phyloP scores from a whole-genome alignment of 2,329 filamentous ascomycete species.

The Colletotrichum tamarilloi region DNA sequence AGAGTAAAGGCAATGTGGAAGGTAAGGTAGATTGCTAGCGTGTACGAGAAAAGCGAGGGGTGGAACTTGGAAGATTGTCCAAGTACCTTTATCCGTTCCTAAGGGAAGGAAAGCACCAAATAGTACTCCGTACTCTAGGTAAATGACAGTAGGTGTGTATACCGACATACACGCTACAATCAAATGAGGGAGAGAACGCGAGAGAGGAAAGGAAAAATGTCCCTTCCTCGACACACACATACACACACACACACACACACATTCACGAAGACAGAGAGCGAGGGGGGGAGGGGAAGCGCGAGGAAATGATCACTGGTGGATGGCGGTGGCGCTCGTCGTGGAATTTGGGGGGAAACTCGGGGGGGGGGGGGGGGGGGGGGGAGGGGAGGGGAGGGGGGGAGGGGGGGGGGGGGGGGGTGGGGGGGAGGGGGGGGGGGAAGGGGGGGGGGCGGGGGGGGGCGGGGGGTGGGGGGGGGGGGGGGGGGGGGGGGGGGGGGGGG shows the following conservation, averaged over 20 bases:
- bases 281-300: not conserved
- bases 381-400: no score
- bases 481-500: not conserved
- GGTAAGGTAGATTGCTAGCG: constrained; percentile 9
- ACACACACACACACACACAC: no score
- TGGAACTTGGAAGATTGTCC: no score
- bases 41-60: not conserved
- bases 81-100: no score
- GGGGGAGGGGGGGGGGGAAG: no score
- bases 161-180: not conserved
- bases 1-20: not conserved
- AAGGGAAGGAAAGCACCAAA: not conserved
- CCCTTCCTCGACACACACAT: constrained; percentile 2
- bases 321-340: constrained; percentile 23
- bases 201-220: not conserved
- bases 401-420: no score
- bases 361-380: not conserved
- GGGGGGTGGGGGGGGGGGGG: constrained; percentile 1
- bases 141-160: not conserved
- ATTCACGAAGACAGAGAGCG: not conserved
- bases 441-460: not conserved
- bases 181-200: not conserved
- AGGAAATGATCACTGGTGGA: not conserved
- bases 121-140: not conserved
- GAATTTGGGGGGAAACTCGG: constrained; percentile 21